Percentiles rank a stretch among this genome's conserved stretches.
Evolutionary conservation across 768 basidiomycete species (phyloP).

Genomic region (Sistotremastrum niveocremeum): DNA sequence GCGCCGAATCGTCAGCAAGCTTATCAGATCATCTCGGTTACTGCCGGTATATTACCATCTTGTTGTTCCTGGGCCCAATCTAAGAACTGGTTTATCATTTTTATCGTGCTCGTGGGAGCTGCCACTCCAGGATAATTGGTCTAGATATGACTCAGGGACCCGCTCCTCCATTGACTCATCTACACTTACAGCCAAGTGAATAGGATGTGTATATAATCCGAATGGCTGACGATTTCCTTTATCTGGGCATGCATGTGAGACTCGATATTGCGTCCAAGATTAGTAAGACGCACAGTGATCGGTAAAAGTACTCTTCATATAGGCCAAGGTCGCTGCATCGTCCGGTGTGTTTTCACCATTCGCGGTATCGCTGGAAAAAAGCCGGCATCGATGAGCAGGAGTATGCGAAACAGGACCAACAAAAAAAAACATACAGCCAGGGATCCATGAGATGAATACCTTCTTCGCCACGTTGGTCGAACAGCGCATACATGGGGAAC

Average conservation of each 20-base stretch:
- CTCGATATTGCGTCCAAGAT: neutral
- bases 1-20: neutral
- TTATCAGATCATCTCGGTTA: too few species aligned
- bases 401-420: neutral
- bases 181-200: constrained; percentile 47
- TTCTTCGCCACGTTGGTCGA: constrained; percentile 39
- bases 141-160: constrained; percentile 13
- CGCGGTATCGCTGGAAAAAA: constrained; percentile 30
- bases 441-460: constrained; percentile 73
- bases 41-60: constrained; percentile 27
- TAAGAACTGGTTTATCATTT: constrained; percentile 67
- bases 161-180: neutral
- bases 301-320: constrained; percentile 63
- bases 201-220: constrained; percentile 72
- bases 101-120: constrained; percentile 37
- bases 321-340: constrained; percentile 50
- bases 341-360: constrained; percentile 38
- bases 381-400: neutral
- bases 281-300: constrained; percentile 33
- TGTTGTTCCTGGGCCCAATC: constrained; percentile 69
- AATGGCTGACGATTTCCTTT: constrained; percentile 64
- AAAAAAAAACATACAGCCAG: constrained; percentile 42
- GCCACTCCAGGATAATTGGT: constrained; percentile 47
- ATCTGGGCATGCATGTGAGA: constrained; percentile 17
- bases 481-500: constrained; percentile 72